phyloP scores from a whole-genome alignment of 169 alveolate species.

The Babesia gibsoni region DNA sequence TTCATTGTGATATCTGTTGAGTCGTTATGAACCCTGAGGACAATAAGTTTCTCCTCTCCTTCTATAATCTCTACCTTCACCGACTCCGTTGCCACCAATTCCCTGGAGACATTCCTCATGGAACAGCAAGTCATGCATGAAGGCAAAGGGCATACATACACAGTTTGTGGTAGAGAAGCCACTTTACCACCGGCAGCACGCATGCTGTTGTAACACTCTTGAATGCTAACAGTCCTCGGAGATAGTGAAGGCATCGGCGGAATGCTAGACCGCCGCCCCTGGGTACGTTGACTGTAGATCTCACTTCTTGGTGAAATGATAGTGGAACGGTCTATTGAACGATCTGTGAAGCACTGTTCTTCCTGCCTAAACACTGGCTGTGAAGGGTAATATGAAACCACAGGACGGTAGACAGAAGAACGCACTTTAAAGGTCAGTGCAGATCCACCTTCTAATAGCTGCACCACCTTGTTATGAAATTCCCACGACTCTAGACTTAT shows the following conservation, averaged over 20 bases:
- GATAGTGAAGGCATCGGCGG: too few relatives aligned
- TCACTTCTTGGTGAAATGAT: too few relatives aligned
- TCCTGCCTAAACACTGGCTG: too few relatives aligned
- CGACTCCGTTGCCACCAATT: not conserved
- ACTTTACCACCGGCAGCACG: not conserved
- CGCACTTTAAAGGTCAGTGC: not conserved
- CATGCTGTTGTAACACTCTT: not conserved
- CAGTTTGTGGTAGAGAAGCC: constrained; percentile 19
- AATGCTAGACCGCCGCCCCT: too few relatives aligned
- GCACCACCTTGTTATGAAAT: not conserved
- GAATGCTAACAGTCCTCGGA: not conserved
- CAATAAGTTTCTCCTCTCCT: constrained; percentile 27
- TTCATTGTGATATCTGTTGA: not conserved
- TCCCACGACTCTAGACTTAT: not conserved
- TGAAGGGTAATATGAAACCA: not conserved
- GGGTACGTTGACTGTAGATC: too few relatives aligned
- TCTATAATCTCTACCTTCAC: not conserved
- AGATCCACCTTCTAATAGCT: not conserved
- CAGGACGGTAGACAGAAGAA: not conserved
- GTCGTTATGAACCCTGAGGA: constrained; percentile 17
- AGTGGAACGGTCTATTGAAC: too few relatives aligned
- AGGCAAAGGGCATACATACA: constrained; percentile 1
- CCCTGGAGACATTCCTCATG: constrained; percentile 6
- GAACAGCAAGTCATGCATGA: constrained; percentile 11
- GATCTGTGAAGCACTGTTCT: too few relatives aligned